These are phyloP conservation scores for Aphanoascus verrucosus DNA, from an alignment of 2,329 filamentous ascomycete species.

Conservation along the genomic window DNA sequence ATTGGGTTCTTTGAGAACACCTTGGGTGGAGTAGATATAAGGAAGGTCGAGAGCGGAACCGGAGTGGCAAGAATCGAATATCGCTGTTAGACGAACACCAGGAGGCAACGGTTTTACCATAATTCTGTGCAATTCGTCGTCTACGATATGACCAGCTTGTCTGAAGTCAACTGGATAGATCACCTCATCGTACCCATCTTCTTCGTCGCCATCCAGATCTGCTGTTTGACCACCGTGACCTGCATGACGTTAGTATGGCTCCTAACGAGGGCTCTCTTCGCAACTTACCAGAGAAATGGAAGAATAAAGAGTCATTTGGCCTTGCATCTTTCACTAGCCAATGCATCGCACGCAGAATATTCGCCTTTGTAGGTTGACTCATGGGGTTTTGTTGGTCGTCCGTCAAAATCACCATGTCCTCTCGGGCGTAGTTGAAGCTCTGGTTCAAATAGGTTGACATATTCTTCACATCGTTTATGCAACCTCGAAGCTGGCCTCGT, in stretches of 20 bases:
- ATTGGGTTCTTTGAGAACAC: constrained; percentile 59
- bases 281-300: constrained; percentile 78
- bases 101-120: constrained; percentile 67
- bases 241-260: constrained; percentile 20
- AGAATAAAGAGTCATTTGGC: constrained; percentile 90
- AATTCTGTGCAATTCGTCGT: constrained; percentile 67
- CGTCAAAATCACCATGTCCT: constrained; percentile 94
- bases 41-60: constrained; percentile 56
- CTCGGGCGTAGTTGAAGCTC: constrained; percentile 82
- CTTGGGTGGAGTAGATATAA: constrained; percentile 57
- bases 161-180: constrained; percentile 69
- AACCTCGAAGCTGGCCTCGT: constrained; percentile 78
- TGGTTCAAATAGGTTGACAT: constrained; percentile 86
- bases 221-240: constrained; percentile 67
- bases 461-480: constrained; percentile 96
- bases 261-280: neutral
- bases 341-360: constrained; percentile 92
- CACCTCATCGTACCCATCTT: constrained; percentile 66
- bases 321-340: constrained; percentile 91
- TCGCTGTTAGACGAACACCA: constrained; percentile 66
- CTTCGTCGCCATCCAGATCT: constrained; percentile 63
- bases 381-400: constrained; percentile 96
- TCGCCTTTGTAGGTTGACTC: constrained; percentile 92
- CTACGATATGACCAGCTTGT: constrained; percentile 59
- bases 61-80: constrained; percentile 60